Conservation (phyloP, 2,329 filamentous ascomycete species). For the Claviceps sp. region DNA sequence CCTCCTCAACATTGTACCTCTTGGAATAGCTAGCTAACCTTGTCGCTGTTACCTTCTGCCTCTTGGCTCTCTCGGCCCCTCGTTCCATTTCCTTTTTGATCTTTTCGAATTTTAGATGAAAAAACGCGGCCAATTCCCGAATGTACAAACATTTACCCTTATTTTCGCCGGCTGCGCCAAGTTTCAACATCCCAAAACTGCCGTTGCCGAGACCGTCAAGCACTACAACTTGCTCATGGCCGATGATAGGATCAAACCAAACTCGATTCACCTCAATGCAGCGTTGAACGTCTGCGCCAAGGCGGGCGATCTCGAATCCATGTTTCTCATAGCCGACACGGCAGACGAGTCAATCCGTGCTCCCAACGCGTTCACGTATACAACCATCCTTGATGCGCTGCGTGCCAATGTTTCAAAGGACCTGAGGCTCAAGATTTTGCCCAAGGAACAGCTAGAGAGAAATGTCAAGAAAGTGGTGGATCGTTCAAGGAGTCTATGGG, state of each 20-base stretch:
- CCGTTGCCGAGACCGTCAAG: slow-evolving; percentile 54
- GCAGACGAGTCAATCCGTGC: slow-evolving; percentile 51
- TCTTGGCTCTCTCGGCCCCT: too few relatives aligned
- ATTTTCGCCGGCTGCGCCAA: slow-evolving; percentile 63
- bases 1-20: not conserved
- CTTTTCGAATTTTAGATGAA: slow-evolving; percentile 61
- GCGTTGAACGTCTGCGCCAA: slow-evolving; percentile 70
- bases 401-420: slow-evolving; percentile 23
- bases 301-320: slow-evolving; percentile 60
- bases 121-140: slow-evolving; percentile 71
- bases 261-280: slow-evolving; percentile 76
- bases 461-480: slow-evolving; percentile 36
- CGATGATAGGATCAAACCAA: slow-evolving; percentile 52
- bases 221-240: slow-evolving; percentile 65
- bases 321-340: slow-evolving; percentile 65
- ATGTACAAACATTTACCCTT: slow-evolving; percentile 70
- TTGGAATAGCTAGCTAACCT: not conserved
- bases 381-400: slow-evolving; percentile 69
- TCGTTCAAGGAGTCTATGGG: slow-evolving; percentile 66
- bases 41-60: not conserved
- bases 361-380: slow-evolving; percentile 62
- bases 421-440: slow-evolving; percentile 10
- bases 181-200: slow-evolving; percentile 42
- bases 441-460: slow-evolving; percentile 18
- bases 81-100: not conserved